phyloP scores from a whole-genome alignment of 2,329 filamentous ascomycete species.

The Penicillium vulpinum region DNA sequence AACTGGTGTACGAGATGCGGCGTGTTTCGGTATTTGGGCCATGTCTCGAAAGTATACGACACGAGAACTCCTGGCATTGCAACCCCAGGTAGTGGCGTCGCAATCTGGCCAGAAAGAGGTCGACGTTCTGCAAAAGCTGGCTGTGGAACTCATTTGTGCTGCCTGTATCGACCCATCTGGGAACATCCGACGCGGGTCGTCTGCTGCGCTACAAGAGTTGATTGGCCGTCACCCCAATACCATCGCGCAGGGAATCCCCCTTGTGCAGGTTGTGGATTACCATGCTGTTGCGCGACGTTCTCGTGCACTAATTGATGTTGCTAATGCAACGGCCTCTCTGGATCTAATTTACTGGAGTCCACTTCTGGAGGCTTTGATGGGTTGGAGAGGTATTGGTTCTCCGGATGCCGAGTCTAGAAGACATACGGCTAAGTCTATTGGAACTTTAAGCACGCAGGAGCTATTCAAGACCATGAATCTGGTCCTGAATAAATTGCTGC shows the following conservation, averaged over 20 bases:
- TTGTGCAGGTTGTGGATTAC: constrained; percentile 91
- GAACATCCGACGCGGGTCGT: constrained; percentile 89
- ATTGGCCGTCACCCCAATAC: constrained; percentile 89
- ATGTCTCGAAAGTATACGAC: constrained; percentile 84
- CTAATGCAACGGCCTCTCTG: constrained; percentile 66
- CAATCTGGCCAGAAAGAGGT: constrained; percentile 30
- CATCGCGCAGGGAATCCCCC: constrained; percentile 74
- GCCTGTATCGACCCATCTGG: constrained; percentile 86
- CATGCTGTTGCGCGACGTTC: constrained; percentile 86
- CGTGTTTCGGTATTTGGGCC: constrained; percentile 95
- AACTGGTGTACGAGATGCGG: constrained; percentile 88
- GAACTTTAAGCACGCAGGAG: constrained; percentile 44
- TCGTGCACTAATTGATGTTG: constrained; percentile 76
- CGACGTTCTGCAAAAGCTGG: constrained; percentile 70
- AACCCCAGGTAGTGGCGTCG: constrained; percentile 36
- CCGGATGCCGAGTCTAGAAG: constrained; percentile 72
- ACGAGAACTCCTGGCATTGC: constrained; percentile 67
- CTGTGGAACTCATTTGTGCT: constrained; percentile 75
- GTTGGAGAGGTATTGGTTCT: constrained; percentile 87
- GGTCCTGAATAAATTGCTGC: constrained; percentile 35
- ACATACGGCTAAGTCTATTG: constrained; percentile 69
- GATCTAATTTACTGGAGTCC: constrained; percentile 65
- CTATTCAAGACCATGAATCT: constrained; percentile 32
- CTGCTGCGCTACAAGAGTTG: constrained; percentile 89
- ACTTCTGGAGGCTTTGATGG: constrained; percentile 68